Evolutionary conservation across 177 flowering plant genomes (phyloP), one percentile per base, ranked within the genome.

Genomic region (Vitis hybrid): DNA sequence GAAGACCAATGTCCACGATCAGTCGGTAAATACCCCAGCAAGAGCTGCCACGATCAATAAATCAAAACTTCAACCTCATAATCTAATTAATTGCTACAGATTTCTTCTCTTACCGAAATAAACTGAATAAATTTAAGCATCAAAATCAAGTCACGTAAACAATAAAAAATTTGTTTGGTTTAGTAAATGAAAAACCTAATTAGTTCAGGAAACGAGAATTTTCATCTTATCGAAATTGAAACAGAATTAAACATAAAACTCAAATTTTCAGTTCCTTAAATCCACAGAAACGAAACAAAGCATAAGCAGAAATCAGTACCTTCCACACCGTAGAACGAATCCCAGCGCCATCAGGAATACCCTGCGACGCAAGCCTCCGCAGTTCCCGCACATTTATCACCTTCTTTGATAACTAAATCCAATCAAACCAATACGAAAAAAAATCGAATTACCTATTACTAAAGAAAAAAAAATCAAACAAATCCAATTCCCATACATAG

Each of bases 251-350:
- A 39, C 4, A 51, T 49, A 59, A 21, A 55, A 68, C 8, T 6
- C 67, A 60, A 66, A 68, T 4, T 7, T 10, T 51, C 45, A 39
- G 8, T 39, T 39, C 45, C 45, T 1, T 6, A 39, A 39, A 39
- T 39, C 18, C 34, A 5, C 3, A 9, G 21, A 56, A 60, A 68
- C 11, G 62, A 7, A 66, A 18, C 14, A 64, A 65, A 62, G 11
- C 11, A 50, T 2, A 66, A 66, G 50, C 13, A 21, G 6, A 11
- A 30, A 51, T 56, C 30, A 2, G 4, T 66, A 94, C 98, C 96
- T 94, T 95, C 99, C 99, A 95, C n/a, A 89, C 90, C 0, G 89
- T 86, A 21, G 97, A 73, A 15, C 99, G 93, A 70, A 91, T 86
- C 15, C 92, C 94, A 51, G 92, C 82, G 62, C 87, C 88, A 80